phyloP scores from a whole-genome alignment of 306 rosid genomes.

The Calophaca sinica region DNA sequence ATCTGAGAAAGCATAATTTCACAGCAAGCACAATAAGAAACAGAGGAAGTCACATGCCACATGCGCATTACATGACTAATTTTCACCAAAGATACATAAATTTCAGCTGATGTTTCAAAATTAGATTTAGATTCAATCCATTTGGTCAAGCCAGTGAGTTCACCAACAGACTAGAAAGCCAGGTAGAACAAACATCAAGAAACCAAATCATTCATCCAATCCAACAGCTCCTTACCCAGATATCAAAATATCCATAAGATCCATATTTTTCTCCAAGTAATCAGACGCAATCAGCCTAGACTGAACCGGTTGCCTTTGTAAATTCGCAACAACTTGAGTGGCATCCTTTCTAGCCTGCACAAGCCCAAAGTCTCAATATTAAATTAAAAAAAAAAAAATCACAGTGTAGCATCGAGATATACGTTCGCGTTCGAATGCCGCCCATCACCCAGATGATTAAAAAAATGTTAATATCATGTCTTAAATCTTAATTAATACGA shows the following conservation, averaged over 20 bases:
- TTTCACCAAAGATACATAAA: slow-evolving; percentile 6
- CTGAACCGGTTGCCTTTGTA: slow-evolving; percentile 90
- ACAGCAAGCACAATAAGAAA: neutral
- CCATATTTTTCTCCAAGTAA: slow-evolving; percentile 81
- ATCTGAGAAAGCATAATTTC: neutral
- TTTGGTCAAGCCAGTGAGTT: neutral
- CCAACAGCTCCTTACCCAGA: slow-evolving; percentile 62
- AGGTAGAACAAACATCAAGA: neutral
- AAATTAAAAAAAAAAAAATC: neutral
- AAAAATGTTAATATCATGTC: neutral
- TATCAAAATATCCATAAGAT: slow-evolving; percentile 77
- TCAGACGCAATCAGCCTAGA: slow-evolving; percentile 87
- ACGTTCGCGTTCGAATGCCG: too few species aligned
- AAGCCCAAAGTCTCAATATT: slow-evolving; percentile 24
- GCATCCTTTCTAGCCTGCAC: slow-evolving; percentile 92
- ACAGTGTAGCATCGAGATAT: neutral
- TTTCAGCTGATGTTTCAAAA: neutral
- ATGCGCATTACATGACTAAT: slow-evolving; percentile 9
- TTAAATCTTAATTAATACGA: neutral
- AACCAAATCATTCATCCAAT: neutral
- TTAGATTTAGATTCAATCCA: neutral
- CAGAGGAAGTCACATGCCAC: slow-evolving; percentile 4
- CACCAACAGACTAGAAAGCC: neutral
- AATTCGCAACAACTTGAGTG: slow-evolving; percentile 92
- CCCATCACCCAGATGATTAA: neutral